Evolutionary conservation across 2,329 filamentous ascomycete genomes (phyloP), one percentile per base, ranked within the genome.

Genomic region (Dothistroma septosporum): DNA sequence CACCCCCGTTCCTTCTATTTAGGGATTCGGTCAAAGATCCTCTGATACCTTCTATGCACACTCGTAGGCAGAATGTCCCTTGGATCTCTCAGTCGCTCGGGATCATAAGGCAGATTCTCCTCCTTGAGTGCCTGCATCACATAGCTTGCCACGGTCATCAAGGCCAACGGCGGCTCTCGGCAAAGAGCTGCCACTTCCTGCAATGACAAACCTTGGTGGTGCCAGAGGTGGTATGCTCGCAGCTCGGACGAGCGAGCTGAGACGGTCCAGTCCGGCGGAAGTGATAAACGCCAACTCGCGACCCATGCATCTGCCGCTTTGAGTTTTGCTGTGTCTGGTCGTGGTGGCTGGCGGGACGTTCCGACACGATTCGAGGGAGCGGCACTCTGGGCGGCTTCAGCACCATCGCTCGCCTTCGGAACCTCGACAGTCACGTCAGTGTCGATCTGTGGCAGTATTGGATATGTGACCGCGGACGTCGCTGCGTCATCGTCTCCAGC

Each of bases 141-240:
- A 66, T 89, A 88, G 0, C 69, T 73, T 1, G 79, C 76, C 1
- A 89, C 84, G 0, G 85, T 89, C 14, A 68, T 73, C 0, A 73
- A 76, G 63, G 82, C 77, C 2, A 90, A 71, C 1, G 87, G 86
- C 14, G 86, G 85, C 10, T 84, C 76, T 1, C 86, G 79, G n/a
- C 88, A 74, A 1, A 88, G 63, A 2, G 69, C 73, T 1, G 85
- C 85, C 16, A 89, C 76, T 0, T 77, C 74, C 0, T 74, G 68
- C 0, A 85, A 77, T 0, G 71, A 65, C 19, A 89, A 75, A 12
- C 78, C 75, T 8, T 79, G 72, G 59, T 85, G 80, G 58, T 85
- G 77, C 88, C 88, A 91, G 21, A 91, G 73, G 64, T 81, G 83
- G 68, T 89, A 90, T 0, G 85, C 79, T 14, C 84, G 80, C 50